Evolutionary conservation across 176 grass and related monocot species (phyloP).

Genomic region (Zizania latifolia): DNA sequence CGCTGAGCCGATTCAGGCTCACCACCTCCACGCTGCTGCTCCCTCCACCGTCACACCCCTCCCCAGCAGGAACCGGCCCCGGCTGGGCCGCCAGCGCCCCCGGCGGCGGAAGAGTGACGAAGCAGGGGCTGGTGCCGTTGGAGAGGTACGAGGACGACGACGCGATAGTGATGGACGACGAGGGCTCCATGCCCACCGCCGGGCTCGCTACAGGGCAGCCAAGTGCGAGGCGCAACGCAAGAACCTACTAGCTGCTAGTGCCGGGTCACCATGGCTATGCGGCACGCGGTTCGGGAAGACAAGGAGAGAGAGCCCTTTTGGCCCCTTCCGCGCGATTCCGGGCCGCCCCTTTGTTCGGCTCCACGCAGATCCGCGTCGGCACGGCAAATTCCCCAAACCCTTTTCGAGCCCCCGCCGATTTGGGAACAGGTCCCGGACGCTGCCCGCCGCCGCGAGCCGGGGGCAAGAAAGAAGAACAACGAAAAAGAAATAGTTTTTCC

Average conservation of each 20-base stretch:
- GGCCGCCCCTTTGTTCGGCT: not conserved
- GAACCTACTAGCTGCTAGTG: not conserved
- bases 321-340: constrained; percentile 3
- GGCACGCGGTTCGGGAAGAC: constrained; percentile 18
- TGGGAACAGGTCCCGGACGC: constrained; percentile 15
- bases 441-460: not conserved
- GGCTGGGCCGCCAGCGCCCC: constrained; percentile 3
- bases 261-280: constrained; percentile 25
- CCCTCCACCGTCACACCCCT: not conserved
- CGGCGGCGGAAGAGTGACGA: not conserved
- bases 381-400: not conserved
- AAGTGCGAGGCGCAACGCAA: not conserved
- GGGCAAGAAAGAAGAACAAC: not conserved
- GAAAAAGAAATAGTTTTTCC: not conserved
- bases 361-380: constrained; percentile 41
- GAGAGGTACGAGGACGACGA: constrained; percentile 65
- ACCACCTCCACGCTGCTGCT: constrained; percentile 44
- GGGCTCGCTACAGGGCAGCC: not conserved
- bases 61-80: not conserved
- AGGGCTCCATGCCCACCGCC: constrained; percentile 42
- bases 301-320: not conserved
- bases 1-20: constrained; percentile 71
- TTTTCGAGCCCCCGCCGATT: not conserved
- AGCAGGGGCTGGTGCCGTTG: constrained; percentile 56
- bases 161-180: constrained; percentile 62